These are phyloP conservation scores for Emmonsiellopsis sp. DNA, from an alignment of 2,329 filamentous ascomycete genomes.

Conservation along the genomic window DNA sequence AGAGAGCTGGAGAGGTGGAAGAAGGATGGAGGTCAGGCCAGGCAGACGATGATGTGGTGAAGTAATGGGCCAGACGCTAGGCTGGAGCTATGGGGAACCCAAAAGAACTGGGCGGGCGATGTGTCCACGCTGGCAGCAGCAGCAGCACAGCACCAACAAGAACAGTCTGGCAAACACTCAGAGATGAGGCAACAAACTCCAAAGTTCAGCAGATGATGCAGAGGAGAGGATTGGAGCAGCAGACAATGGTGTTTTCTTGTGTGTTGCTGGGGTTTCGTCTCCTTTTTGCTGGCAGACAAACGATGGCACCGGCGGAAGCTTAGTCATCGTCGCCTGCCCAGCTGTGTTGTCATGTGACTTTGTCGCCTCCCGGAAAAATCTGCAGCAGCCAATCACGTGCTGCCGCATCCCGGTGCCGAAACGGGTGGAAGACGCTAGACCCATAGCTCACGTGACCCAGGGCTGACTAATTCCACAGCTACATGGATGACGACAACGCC, in stretches of 20 bases:
- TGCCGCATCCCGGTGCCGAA: conserved; percentile 3
- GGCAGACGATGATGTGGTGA: neutral
- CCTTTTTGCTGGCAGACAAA: neutral
- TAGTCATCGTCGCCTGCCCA: conserved; percentile 1
- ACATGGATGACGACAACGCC: neutral
- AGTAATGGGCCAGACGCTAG: neutral
- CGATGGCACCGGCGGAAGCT: neutral
- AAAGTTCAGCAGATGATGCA: no score
- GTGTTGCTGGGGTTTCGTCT: neutral
- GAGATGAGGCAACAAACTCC: no score
- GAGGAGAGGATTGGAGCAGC: no score
- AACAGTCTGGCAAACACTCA: no score
- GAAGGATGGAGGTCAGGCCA: neutral
- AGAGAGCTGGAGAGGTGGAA: neutral
- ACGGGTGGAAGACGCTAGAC: conserved; percentile 10
- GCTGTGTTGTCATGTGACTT: neutral
- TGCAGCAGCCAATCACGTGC: conserved; percentile 7
- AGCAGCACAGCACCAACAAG: neutral
- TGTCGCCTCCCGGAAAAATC: neutral
- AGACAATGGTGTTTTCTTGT: conserved; percentile 2
- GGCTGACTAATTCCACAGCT: no score
- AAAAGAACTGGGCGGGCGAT: conserved; percentile 1
- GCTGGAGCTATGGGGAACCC: conserved; percentile 3
- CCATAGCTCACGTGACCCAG: neutral
- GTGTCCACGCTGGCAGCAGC: conserved; percentile 1